Evolutionary conservation across 768 basidiomycete genomes (phyloP).

Genomic region (Leccinellum rugosiceps): DNA sequence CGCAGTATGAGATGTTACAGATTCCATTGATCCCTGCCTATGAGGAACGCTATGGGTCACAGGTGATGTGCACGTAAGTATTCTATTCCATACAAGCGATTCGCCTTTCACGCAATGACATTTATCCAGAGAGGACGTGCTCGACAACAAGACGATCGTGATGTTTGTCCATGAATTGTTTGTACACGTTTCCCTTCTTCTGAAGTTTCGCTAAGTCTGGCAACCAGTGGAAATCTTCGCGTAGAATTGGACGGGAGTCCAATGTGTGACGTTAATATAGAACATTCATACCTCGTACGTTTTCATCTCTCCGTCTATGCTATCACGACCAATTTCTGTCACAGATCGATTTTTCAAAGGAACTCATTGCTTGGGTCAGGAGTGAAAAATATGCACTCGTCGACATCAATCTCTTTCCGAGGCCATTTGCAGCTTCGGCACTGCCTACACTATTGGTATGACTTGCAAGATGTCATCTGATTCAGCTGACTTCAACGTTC

Average conservation of each 20-base stretch:
- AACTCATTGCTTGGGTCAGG: conserved; percentile 75
- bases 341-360: conserved; percentile 83
- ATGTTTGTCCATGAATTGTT: conserved; percentile 96
- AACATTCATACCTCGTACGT: conserved; percentile 80
- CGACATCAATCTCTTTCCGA: conserved; percentile 83
- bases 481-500: not conserved
- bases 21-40: conserved; percentile 74
- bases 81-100: not conserved
- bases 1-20: conserved; percentile 73
- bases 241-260: conserved; percentile 74
- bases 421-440: conserved; percentile 39
- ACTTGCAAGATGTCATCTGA: not conserved
- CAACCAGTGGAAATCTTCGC: conserved; percentile 77
- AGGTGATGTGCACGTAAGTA: conserved; percentile 86
- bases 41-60: conserved; percentile 71
- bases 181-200: conserved; percentile 27
- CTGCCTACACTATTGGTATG: conserved; percentile 32
- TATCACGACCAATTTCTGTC: conserved; percentile 1
- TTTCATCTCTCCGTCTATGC: not conserved
- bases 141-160: conserved; percentile 72
- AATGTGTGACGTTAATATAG: conserved; percentile 70
- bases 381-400: conserved; percentile 66
- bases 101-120: conserved; percentile 1
- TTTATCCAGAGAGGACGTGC: conserved; percentile 63
- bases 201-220: not conserved